Percentiles rank a stretch among this genome's conserved stretches.
These are phyloP conservation scores for Alloteropsis semialata DNA, from an alignment of 176 grass and related monocot genomes.

Conservation along the genomic window DNA sequence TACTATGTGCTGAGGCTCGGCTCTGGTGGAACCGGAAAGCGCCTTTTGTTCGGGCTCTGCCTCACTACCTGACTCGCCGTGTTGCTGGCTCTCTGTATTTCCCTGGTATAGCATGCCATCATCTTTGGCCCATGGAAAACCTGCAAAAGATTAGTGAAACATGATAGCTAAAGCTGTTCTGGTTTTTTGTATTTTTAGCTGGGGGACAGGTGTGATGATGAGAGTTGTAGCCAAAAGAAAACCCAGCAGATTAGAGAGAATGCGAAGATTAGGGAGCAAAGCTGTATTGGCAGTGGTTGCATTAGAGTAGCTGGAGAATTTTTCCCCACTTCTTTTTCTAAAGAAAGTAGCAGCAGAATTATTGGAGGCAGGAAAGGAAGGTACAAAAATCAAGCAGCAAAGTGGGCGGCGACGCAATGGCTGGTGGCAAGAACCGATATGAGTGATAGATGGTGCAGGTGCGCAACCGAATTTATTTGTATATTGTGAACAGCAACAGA, in stretches of 20 bases:
- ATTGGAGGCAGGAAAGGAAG: conserved; percentile 22
- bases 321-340: neutral
- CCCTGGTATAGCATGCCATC: neutral
- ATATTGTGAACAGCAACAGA: neutral
- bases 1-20: no score
- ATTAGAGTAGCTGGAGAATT: neutral
- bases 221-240: neutral
- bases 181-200: neutral
- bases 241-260: neutral
- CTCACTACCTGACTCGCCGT: neutral
- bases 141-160: neutral
- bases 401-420: no score
- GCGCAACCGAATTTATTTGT: neutral
- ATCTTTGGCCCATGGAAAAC: neutral
- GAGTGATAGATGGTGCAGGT: neutral
- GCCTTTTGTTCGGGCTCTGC: neutral
- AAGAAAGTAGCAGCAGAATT: neutral
- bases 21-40: neutral
- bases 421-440: neutral
- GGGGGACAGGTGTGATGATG: conserved; percentile 2
- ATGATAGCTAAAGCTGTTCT: neutral
- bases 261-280: neutral
- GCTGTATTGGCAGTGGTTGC: conserved; percentile 16
- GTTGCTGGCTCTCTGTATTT: neutral
- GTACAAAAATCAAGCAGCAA: no score